Evolutionary conservation across 257 asterid species (phyloP).

Genomic region (Lantana camara): DNA sequence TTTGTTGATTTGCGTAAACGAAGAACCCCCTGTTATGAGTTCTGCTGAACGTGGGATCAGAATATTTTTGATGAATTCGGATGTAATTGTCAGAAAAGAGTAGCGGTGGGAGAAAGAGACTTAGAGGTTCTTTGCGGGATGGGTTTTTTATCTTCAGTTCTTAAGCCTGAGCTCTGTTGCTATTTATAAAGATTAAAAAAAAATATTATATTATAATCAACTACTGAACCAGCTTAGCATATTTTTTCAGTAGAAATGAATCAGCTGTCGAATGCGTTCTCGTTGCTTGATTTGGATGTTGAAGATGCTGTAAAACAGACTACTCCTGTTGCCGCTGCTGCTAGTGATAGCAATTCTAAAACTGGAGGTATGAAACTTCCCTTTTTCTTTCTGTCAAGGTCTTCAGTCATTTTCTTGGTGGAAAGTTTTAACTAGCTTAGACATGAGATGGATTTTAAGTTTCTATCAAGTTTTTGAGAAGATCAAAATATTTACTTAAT

Average conservation of each 20-base stretch:
- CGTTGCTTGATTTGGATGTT: slow-evolving; percentile 53
- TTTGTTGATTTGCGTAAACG: slow-evolving; percentile 1
- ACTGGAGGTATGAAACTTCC: slow-evolving; percentile 14
- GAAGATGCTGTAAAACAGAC: slow-evolving; percentile 36
- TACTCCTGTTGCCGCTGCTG: slow-evolving; percentile 9
- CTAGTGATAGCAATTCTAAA: slow-evolving; percentile 21
- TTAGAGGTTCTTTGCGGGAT: not conserved
- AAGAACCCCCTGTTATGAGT: not conserved
- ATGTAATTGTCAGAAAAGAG: not conserved
- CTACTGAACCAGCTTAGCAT: slow-evolving; percentile 6
- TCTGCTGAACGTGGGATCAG: not conserved
- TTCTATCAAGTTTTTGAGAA: not conserved
- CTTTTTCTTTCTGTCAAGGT: not conserved
- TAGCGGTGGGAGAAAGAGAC: not conserved
- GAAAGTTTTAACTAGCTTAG: not conserved
- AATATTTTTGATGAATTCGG: not conserved
- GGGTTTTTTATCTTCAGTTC: slow-evolving; percentile 1
- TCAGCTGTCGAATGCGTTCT: slow-evolving; percentile 51
- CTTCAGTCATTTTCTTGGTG: not conserved
- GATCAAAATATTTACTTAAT: not conserved
- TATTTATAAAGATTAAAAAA: slow-evolving; percentile 1
- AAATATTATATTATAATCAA: not conserved
- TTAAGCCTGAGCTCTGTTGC: slow-evolving; percentile 4
- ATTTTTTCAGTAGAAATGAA: slow-evolving; percentile 32
- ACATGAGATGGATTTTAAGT: not conserved